These are phyloP conservation scores for Cubamyces lactineus DNA, from an alignment of 768 basidiomycete genomes.

Conservation along the genomic window DNA sequence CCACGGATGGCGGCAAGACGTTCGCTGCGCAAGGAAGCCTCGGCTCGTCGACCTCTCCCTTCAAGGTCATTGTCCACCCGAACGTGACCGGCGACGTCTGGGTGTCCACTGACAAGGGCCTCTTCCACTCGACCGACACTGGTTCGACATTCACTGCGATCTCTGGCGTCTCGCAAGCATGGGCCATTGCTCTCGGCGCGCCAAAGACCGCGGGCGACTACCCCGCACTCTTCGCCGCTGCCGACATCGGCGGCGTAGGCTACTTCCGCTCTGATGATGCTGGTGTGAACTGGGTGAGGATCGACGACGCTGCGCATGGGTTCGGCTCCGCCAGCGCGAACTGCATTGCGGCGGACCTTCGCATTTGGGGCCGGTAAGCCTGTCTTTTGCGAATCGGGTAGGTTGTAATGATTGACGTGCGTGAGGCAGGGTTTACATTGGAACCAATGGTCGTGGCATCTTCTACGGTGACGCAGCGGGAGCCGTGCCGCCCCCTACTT, in stretches of 20 bases:
- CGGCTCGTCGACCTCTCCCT: conserved; percentile 50
- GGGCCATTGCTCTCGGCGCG: conserved; percentile 62
- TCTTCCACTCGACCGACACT: conserved; percentile 60
- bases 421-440: conserved; percentile 55
- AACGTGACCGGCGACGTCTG: conserved; percentile 61
- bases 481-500: conserved; percentile 26
- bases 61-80: conserved; percentile 58
- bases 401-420: not conserved
- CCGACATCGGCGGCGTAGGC: conserved; percentile 51
- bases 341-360: conserved; percentile 53
- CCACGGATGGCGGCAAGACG: conserved; percentile 57
- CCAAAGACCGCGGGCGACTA: conserved; percentile 49
- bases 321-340: conserved; percentile 56
- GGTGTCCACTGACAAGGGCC: conserved; percentile 60
- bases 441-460: conserved; percentile 60
- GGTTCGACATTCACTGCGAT: conserved; percentile 54
- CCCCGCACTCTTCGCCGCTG: conserved; percentile 59
- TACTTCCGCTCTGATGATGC: conserved; percentile 60
- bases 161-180: conserved; percentile 51
- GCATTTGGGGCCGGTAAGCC: conserved; percentile 56
- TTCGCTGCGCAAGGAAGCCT: conserved; percentile 49
- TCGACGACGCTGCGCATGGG: conserved; percentile 60
- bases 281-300: conserved; percentile 60
- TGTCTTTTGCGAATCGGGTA: not conserved
- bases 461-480: conserved; percentile 45